Conservation (phyloP, 345 rosid species). For the Geranium rotundifolium region DNA sequence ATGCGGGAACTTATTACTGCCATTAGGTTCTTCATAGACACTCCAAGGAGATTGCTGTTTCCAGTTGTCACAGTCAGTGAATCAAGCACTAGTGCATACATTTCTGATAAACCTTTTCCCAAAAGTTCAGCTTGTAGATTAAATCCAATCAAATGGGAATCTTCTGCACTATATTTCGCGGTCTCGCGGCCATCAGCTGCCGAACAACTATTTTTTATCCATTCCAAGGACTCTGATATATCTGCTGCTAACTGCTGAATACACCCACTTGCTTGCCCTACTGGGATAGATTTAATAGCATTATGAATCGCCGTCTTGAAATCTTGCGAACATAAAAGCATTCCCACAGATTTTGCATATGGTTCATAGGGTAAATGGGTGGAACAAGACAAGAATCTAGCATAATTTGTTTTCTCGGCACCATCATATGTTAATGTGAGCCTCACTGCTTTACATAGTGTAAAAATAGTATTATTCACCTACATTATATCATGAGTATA, state of each 20-base stretch:
- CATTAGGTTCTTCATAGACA: slow-evolving; percentile 45
- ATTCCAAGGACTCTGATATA: slow-evolving; percentile 47
- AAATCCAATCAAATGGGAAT: slow-evolving; percentile 16
- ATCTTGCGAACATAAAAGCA: slow-evolving; percentile 40
- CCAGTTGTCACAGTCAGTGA: slow-evolving; percentile 59
- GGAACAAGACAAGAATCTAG: slow-evolving; percentile 10
- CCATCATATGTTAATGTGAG: slow-evolving; percentile 18
- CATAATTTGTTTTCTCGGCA: slow-evolving; percentile 16
- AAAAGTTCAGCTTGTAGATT: slow-evolving; percentile 43
- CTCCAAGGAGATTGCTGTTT: slow-evolving; percentile 56
- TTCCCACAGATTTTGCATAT: slow-evolving; percentile 35
- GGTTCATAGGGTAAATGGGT: slow-evolving; percentile 21
- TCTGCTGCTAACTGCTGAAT: slow-evolving; percentile 47
- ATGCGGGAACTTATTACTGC: slow-evolving; percentile 41
- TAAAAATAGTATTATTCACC: slow-evolving; percentile 55
- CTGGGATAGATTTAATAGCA: slow-evolving; percentile 61
- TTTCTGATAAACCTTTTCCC: slow-evolving; percentile 62
- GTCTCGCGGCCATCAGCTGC: slow-evolving; percentile 14
- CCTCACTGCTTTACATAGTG: slow-evolving; percentile 70
- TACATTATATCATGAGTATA: slow-evolving; percentile 24
- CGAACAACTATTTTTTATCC: slow-evolving; percentile 42
- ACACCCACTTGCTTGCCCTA: slow-evolving; percentile 77
- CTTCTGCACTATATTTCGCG: slow-evolving; percentile 9
- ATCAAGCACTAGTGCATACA: slow-evolving; percentile 49
- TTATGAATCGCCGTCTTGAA: slow-evolving; percentile 44